Base-by-base conservation (phyloP, 2,329 filamentous ascomycete species). In the Mariannaea elegans region DNA sequence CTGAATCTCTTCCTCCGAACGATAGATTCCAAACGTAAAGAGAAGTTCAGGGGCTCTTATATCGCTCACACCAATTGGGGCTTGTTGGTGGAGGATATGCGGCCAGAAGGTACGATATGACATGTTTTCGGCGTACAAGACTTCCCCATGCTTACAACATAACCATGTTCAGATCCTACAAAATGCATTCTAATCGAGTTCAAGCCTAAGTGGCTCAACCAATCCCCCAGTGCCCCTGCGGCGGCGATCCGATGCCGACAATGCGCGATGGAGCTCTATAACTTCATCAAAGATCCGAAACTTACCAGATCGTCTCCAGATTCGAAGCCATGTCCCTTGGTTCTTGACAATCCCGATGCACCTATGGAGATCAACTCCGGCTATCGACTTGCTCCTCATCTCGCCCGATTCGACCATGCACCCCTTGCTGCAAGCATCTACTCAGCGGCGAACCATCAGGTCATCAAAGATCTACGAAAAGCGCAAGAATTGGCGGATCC, bases 141-240 rank as follows among this genome's bases (percentile, higher is more conserved):
- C 24, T 34, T 44, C 42, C 27, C 21, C 24, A 38, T 48, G 27
- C 54, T 31, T 24, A 50, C 48, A 52, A 50, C 61, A 27, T 27
- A n/a, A n/a, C 42, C 32, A 32, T n/a, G 58, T 41, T 23, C 51
- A 73, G 73, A 75, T 57, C 58, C 69, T 13, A 66, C 72, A 19
- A 67, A 70, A n/a, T 71, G 66, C 56, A 56, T 74, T 24, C 72
- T 90, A 29, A 78, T 91, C 56, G 90, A 94, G 73, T 90, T 94
- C 77, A 95, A 95, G 73, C 91, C 92, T 13, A 95, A 95, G 76
- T 95, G 92, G 92, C 84, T 95, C 23, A 78, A 83, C 8, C 91
- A 93, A 73, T 94, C 91, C 2, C 90, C 89, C 4, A 87, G 86
- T 34, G 91, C 91, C 0, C 92, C 91, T 1, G 23, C 72, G 0